A percentile compares a stretch with the other conserved stretches of the same genome.
phyloP scores from a whole-genome alignment of 2,329 filamentous ascomycete species.

The Chalaropsis ovoidea region DNA sequence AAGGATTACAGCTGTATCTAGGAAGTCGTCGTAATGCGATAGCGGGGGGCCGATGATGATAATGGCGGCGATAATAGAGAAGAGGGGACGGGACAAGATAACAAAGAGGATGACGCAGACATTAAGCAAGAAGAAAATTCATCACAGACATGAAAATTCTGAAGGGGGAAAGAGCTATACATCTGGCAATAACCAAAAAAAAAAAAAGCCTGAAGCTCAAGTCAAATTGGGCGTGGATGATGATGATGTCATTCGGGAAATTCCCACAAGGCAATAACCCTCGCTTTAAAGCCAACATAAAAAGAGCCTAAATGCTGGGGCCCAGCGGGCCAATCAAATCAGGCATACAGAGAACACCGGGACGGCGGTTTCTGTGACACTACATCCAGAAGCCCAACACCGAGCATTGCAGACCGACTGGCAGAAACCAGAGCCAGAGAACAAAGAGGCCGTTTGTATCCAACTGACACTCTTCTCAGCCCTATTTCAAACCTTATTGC shows the following conservation, averaged over 20 bases:
- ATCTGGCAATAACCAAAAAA: neutral
- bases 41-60: neutral
- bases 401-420: neutral
- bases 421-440: neutral
- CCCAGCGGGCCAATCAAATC: neutral
- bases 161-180: neutral
- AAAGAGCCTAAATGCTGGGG: neutral
- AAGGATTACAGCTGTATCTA: too few species aligned
- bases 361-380: neutral
- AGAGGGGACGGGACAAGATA: neutral
- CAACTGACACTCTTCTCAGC: neutral
- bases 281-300: neutral
- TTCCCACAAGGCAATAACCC: slow-evolving; percentile 1
- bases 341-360: neutral
- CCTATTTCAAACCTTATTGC: slow-evolving; percentile 11
- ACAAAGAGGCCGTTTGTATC: neutral
- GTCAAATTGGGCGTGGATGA: slow-evolving; percentile 1
- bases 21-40: too few species aligned
- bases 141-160: slow-evolving; percentile 1
- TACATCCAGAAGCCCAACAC: neutral
- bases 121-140: neutral
- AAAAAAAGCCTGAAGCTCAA: slow-evolving; percentile 6
- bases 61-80: neutral
- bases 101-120: neutral
- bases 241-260: slow-evolving; percentile 2